phyloP scores from a whole-genome alignment of 257 asterid genomes.

The Galeopsis tetrahit region DNA sequence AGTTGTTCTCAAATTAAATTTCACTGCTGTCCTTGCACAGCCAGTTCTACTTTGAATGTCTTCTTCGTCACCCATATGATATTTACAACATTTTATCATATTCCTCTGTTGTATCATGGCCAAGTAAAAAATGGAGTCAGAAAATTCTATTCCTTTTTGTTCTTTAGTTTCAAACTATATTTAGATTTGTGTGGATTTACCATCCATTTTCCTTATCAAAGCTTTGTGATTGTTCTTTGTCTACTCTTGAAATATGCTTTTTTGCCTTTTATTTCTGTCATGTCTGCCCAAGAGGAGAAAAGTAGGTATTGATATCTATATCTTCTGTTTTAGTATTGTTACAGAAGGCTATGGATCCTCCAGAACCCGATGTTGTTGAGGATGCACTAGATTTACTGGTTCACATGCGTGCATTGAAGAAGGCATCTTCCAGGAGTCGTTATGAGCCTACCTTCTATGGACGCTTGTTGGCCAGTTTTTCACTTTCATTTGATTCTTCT shows the following conservation, averaged over 20 bases:
- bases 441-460: constrained; percentile 90
- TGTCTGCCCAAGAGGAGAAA: constrained; percentile 17
- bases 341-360: constrained; percentile 96
- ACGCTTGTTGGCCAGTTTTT: constrained; percentile 72
- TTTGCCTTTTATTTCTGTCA: constrained; percentile 21
- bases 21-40: constrained; percentile 25
- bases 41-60: background rate
- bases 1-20: constrained; percentile 1
- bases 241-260: constrained; percentile 19
- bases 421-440: constrained; percentile 65
- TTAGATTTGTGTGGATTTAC: constrained; percentile 3
- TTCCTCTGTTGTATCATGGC: background rate
- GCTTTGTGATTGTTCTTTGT: constrained; percentile 6
- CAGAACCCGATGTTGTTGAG: constrained; percentile 64
- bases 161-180: background rate
- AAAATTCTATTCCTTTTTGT: background rate
- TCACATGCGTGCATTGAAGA: constrained; percentile 66
- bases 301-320: constrained; percentile 27
- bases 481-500: constrained; percentile 88
- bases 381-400: constrained; percentile 81
- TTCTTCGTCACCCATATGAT: background rate
- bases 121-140: background rate
- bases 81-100: background rate
- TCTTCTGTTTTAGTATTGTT: constrained; percentile 59
- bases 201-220: constrained; percentile 6